Base-by-base conservation (phyloP, 768 basidiomycete species). In the Boletus patriciae region DNA sequence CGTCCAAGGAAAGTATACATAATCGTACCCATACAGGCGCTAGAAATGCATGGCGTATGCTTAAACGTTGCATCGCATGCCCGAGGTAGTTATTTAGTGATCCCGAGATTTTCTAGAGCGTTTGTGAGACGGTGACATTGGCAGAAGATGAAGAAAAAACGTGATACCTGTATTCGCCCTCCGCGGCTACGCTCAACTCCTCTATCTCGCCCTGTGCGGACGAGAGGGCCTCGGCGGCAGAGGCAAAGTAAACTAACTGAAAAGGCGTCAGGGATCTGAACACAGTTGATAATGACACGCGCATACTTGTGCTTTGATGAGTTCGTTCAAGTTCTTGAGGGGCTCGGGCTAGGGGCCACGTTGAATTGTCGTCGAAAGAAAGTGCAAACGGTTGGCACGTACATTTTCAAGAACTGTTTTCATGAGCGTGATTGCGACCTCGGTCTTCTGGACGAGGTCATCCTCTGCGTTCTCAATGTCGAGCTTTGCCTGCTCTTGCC, bases 391-490 rank as follows among this genome's bases (percentile, higher is more conserved):
- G 16, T 12, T 0, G 9, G n/a, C 12, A 78, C 90, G 52, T 61
- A 97, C 95, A 74, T 98, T 98, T 66, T 98, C 96, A 38, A 99
- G 81, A 16, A 98, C 96, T n/a, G 92, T 89, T 80, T 96, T 96
- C 94, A 97, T 96, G 43, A 94, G 82, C 3, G 90, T 91, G 65
- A 97, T 97, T 1, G 95, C 96, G 31, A 95, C 90, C 73, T 99
- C 97, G 23, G 97, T 99, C 80, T 93, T 94, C 71, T 95, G 94
- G 6, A 98, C 97, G 33, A 98, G 83, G 73, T 95, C 93, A 70
- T 99, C 97, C 65, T 94, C 91, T 10, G 91, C 90, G 60, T 93
- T 93, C 82, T 94, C 91, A 11, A 93, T 90, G 63, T 95, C 92
- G 21, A 97, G 84, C 46, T 91, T 79, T 5, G 94, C 91, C 50